Evolutionary conservation across 2,329 filamentous ascomycete genomes (phyloP).

Genomic region (Bipolaris cookei): DNA sequence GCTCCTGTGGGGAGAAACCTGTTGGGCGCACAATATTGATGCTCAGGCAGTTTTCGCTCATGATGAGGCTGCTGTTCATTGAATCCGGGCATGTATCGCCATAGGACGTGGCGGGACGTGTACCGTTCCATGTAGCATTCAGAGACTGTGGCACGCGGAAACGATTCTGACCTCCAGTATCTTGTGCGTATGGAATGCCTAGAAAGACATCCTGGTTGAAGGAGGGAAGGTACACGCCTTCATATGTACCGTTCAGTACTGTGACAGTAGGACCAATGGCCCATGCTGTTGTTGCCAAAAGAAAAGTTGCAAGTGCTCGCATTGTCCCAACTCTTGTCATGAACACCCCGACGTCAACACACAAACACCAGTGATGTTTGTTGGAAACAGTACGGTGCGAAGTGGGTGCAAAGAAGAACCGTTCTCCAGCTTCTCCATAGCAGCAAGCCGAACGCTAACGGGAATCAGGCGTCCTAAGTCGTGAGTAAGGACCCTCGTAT

Average conservation of each 20-base stretch:
- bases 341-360: slow-evolving; percentile 17
- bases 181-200: slow-evolving; percentile 63
- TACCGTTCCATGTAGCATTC: slow-evolving; percentile 53
- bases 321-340: slow-evolving; percentile 28
- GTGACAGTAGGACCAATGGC: slow-evolving; percentile 35
- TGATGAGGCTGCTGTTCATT: slow-evolving; percentile 44
- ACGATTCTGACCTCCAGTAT: slow-evolving; percentile 60
- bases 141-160: slow-evolving; percentile 60
- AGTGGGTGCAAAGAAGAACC: slow-evolving; percentile 1
- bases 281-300: slow-evolving; percentile 19
- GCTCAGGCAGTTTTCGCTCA: slow-evolving; percentile 65
- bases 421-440: slow-evolving; percentile 21
- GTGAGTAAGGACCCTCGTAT: slow-evolving; percentile 5
- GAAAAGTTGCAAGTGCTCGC: slow-evolving; percentile 19
- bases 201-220: slow-evolving; percentile 57
- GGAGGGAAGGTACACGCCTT: slow-evolving; percentile 39
- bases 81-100: slow-evolving; percentile 51
- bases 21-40: slow-evolving; percentile 66
- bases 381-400: not conserved
- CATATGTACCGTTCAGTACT: slow-evolving; percentile 46
- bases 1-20: slow-evolving; percentile 48
- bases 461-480: not conserved
- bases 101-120: slow-evolving; percentile 51
- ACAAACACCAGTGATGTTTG: not conserved
- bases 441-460: slow-evolving; percentile 8